Conservation (phyloP, 2,329 filamentous ascomycete species). For the Endothia cerciana region DNA sequence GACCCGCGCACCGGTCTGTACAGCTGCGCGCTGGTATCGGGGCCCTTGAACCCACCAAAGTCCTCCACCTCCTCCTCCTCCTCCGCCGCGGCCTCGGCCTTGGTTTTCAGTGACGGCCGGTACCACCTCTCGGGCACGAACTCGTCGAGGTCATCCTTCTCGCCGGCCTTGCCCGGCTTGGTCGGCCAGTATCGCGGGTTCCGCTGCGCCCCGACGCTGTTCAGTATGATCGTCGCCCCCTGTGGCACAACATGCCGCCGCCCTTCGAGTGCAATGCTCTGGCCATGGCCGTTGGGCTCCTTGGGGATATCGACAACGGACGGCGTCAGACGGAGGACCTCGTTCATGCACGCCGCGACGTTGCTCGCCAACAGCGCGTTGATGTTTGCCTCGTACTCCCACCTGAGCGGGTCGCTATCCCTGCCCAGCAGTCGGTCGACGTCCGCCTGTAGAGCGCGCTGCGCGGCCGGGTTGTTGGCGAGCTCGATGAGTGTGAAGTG, state of each 20-base stretch:
- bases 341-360: constrained; percentile 76
- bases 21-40: constrained; percentile 64
- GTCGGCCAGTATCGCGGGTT: constrained; percentile 76
- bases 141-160: constrained; percentile 61
- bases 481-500: constrained; percentile 73
- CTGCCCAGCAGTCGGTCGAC: constrained; percentile 66
- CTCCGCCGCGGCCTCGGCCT: constrained; percentile 31
- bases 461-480: constrained; percentile 65
- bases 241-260: constrained; percentile 61
- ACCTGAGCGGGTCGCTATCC: constrained; percentile 59
- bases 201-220: constrained; percentile 60
- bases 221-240: constrained; percentile 59
- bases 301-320: constrained; percentile 76
- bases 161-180: constrained; percentile 48
- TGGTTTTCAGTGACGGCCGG: constrained; percentile 34
- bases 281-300: constrained; percentile 53
- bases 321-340: constrained; percentile 74
- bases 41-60: constrained; percentile 61
- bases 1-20: constrained; percentile 62
- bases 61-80: constrained; percentile 48
- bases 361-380: constrained; percentile 69
- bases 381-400: constrained; percentile 73
- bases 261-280: constrained; percentile 64
- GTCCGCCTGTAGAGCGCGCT: constrained; percentile 69
- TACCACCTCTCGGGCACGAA: constrained; percentile 79